Percentiles rank a stretch among this genome's conserved stretches.
These are phyloP conservation scores for Verticillium longisporum DNA, from an alignment of 2,329 filamentous ascomycete genomes.

Conservation along the genomic window DNA sequence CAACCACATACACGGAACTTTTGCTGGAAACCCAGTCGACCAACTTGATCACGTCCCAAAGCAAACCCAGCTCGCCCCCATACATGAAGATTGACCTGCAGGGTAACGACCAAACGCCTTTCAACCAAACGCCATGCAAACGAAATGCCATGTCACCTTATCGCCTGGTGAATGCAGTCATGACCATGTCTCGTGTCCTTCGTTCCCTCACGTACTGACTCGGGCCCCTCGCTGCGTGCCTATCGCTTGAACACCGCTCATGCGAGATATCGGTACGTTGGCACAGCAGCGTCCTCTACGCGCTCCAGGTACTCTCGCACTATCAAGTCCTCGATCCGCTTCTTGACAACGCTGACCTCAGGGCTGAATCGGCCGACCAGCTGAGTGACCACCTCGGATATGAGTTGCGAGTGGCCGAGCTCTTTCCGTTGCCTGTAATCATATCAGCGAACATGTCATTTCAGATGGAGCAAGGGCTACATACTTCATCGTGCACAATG, in stretches of 20 bases:
- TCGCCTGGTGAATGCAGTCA: background rate
- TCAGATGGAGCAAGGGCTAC: slow-evolving; percentile 21
- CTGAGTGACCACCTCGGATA: slow-evolving; percentile 66
- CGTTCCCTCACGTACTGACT: background rate
- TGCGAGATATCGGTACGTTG: slow-evolving; percentile 66
- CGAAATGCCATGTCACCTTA: background rate
- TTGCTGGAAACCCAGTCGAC: background rate
- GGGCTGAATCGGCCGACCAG: slow-evolving; percentile 65
- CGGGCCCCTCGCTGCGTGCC: background rate
- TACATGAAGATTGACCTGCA: background rate
- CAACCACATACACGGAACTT: background rate
- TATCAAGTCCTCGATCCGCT: slow-evolving; percentile 71
- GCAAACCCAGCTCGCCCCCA: background rate
- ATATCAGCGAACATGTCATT: slow-evolving; percentile 18
- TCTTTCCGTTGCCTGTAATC: slow-evolving; percentile 62
- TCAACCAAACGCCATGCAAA: background rate
- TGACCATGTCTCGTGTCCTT: background rate
- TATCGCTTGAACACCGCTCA: slow-evolving; percentile 25
- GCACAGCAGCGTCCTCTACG: slow-evolving; percentile 57
- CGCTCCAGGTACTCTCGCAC: slow-evolving; percentile 73
- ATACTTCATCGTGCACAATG: slow-evolving; percentile 79
- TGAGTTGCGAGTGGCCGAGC: slow-evolving; percentile 60
- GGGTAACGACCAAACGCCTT: background rate
- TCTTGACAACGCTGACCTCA: slow-evolving; percentile 71
- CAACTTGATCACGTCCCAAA: background rate